These are phyloP conservation scores for Seiridium unicorne DNA, from an alignment of 2,329 filamentous ascomycete species.

Conservation along the genomic window DNA sequence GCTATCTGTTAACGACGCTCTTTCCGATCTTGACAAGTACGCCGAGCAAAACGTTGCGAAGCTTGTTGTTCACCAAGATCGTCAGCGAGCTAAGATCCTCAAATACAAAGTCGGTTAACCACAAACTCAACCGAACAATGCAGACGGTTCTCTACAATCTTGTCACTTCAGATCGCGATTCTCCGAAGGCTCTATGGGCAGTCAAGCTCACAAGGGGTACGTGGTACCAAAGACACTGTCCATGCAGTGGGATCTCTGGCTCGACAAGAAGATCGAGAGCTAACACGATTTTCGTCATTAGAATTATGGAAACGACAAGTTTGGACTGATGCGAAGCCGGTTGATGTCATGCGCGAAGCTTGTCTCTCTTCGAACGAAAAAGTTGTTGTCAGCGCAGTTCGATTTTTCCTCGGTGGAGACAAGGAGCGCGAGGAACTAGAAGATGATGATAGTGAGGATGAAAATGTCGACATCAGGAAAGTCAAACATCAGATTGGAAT, in stretches of 20 bases:
- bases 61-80: slow-evolving; percentile 80
- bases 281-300: neutral
- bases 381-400: slow-evolving; percentile 80
- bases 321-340: slow-evolving; percentile 91
- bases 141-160: slow-evolving; percentile 93
- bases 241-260: no score
- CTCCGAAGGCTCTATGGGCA: slow-evolving; percentile 88
- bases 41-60: slow-evolving; percentile 83
- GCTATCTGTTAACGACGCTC: slow-evolving; percentile 80
- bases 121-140: slow-evolving; percentile 87
- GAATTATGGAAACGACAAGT: slow-evolving; percentile 94
- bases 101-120: slow-evolving; percentile 85
- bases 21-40: slow-evolving; percentile 93
- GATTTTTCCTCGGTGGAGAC: slow-evolving; percentile 95
- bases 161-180: slow-evolving; percentile 79
- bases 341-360: slow-evolving; percentile 92
- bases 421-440: slow-evolving; percentile 92
- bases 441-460: slow-evolving; percentile 84
- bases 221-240: no score
- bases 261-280: no score
- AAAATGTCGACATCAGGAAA: slow-evolving; percentile 74
- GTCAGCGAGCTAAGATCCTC: slow-evolving; percentile 84
- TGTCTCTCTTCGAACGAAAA: slow-evolving; percentile 89
- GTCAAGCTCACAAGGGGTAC: slow-evolving; percentile 77
- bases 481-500: slow-evolving; percentile 83